Evolutionary conservation across 345 rosid genomes (phyloP).

Genomic region (Viola odorata): DNA sequence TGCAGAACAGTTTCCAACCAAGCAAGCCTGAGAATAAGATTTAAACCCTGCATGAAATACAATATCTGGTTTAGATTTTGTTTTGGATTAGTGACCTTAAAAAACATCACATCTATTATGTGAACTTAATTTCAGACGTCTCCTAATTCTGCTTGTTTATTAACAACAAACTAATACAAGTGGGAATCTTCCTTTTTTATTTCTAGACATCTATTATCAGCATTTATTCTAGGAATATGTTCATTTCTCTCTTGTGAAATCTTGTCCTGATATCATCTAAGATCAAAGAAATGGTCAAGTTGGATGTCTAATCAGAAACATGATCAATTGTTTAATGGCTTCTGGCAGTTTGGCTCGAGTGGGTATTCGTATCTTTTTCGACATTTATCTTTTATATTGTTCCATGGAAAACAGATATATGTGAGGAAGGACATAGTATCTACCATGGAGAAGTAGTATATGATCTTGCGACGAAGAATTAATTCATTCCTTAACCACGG

Average conservation of each 20-base stretch:
- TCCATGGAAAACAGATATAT: neutral
- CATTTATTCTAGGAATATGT: constrained; percentile 27
- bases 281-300: neutral
- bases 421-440: constrained; percentile 1
- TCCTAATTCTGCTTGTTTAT: constrained; percentile 4
- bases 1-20: constrained; percentile 89
- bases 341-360: neutral
- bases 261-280: constrained; percentile 12
- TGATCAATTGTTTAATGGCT: neutral
- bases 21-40: constrained; percentile 86
- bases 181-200: constrained; percentile 16
- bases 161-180: neutral
- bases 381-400: neutral
- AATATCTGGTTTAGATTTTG: constrained; percentile 14
- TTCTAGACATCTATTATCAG: neutral
- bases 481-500: constrained; percentile 99
- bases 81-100: neutral
- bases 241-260: constrained; percentile 16
- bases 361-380: constrained; percentile 5
- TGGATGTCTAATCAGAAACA: constrained; percentile 14
- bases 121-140: constrained; percentile 7
- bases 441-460: constrained; percentile 98
- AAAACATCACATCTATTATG: neutral
- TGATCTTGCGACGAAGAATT: constrained; percentile 74
- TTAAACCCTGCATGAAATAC: constrained; percentile 63